These are phyloP conservation scores for Rhazya stricta DNA, from an alignment of 257 asterid species.

Conservation along the genomic window DNA sequence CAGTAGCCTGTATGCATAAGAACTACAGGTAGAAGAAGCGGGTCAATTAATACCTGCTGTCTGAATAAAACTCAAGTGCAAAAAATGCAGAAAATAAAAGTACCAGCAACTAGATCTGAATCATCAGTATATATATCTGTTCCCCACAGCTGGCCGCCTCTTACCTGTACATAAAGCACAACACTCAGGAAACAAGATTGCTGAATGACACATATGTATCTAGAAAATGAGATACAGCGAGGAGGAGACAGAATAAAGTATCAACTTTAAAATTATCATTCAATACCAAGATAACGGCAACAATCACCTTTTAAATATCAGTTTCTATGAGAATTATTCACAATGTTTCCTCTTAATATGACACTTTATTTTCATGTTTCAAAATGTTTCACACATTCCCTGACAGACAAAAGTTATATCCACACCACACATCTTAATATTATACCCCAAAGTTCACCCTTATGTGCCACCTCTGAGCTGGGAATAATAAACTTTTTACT, in stretches of 20 bases:
- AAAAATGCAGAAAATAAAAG: slow-evolving; percentile 12
- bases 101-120: slow-evolving; percentile 99
- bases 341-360: too few species aligned
- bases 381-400: neutral
- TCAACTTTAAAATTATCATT: neutral
- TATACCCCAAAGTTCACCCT: neutral
- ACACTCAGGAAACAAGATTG: slow-evolving; percentile 22
- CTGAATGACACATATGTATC: slow-evolving; percentile 11
- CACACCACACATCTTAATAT: too few species aligned
- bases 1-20: slow-evolving; percentile 97
- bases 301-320: neutral
- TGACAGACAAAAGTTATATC: neutral
- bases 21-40: slow-evolving; percentile 47
- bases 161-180: slow-evolving; percentile 56
- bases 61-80: slow-evolving; percentile 5
- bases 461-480: neutral
- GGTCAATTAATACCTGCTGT: slow-evolving; percentile 21
- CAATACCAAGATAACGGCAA: neutral
- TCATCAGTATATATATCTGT: slow-evolving; percentile 94
- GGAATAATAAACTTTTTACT: neutral
- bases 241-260: neutral
- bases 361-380: neutral
- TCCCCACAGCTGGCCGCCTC: slow-evolving; percentile 98
- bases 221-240: neutral
- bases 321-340: neutral